Conservation (phyloP, 108 stramenopile species). For the Parietichytrium sp. region DNA sequence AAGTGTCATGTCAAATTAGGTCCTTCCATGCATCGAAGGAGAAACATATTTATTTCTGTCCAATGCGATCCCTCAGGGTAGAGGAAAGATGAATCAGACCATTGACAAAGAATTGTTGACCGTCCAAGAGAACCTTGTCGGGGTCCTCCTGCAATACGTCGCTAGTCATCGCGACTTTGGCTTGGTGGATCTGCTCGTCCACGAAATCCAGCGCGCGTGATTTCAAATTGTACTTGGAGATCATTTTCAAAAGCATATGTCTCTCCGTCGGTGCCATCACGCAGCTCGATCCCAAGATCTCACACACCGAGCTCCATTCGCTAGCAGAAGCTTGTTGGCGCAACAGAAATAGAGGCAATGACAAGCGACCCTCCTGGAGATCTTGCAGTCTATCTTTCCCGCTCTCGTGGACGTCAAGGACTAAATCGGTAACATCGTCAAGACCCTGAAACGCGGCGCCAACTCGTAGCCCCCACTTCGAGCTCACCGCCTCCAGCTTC, state of each 20-base stretch:
- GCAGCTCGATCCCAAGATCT: background rate
- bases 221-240: background rate
- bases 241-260: background rate
- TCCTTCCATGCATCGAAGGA: too few species aligned
- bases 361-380: constrained; percentile 10
- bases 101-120: too few species aligned
- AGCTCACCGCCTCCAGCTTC: background rate
- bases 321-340: background rate
- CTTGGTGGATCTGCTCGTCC: background rate
- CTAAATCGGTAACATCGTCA: constrained; percentile 1
- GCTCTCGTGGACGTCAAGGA: background rate
- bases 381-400: constrained; percentile 17
- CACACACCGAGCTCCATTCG: background rate
- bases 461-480: background rate
- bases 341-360: background rate
- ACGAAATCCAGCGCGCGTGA: background rate
- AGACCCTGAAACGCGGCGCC: constrained; percentile 22
- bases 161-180: background rate
- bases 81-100: too few species aligned
- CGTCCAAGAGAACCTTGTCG: too few species aligned
- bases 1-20: too few species aligned
- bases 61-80: too few species aligned
- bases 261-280: constrained; percentile 8
- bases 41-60: too few species aligned
- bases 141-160: too few species aligned